Evolutionary conservation across 257 asterid genomes (phyloP).

Genomic region (Cinchona pubescens): DNA sequence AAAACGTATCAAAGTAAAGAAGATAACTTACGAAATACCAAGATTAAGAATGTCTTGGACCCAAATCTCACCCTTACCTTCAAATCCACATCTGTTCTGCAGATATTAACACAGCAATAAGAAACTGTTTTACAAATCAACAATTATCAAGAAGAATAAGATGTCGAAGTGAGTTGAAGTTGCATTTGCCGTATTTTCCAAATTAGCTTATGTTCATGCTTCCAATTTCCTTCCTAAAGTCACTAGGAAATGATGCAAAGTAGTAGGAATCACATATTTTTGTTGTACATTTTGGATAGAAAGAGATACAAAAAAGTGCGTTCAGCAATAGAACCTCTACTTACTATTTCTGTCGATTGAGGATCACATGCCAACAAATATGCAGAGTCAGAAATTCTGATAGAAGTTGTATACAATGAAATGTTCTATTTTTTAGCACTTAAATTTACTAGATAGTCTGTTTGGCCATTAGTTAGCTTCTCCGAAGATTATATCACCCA

Average conservation of each 20-base stretch:
- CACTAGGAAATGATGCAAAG: background rate
- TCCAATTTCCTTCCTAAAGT: background rate
- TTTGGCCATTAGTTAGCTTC: background rate
- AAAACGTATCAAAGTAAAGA: background rate
- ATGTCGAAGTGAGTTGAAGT: slow-evolving; percentile 4
- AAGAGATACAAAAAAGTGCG: background rate
- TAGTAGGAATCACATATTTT: background rate
- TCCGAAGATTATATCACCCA: background rate
- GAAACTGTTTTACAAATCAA: background rate
- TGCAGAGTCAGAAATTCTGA: background rate
- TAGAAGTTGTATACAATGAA: background rate
- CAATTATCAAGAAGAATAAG: background rate
- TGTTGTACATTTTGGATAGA: too few relatives aligned
- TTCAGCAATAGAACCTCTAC: background rate
- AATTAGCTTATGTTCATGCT: background rate
- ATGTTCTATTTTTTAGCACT: background rate
- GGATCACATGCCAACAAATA: background rate
- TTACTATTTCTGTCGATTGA: background rate
- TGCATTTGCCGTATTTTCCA: background rate
- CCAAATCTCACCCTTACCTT: slow-evolving; percentile 96
- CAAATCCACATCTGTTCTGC: slow-evolving; percentile 99
- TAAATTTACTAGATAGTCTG: background rate
- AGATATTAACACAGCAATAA: slow-evolving; percentile 10
- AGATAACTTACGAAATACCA: slow-evolving; percentile 77
- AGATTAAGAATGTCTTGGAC: slow-evolving; percentile 86